Base-by-base conservation (phyloP, 495 filamentous ascomycete species). In the Xylaria acuta region DNA sequence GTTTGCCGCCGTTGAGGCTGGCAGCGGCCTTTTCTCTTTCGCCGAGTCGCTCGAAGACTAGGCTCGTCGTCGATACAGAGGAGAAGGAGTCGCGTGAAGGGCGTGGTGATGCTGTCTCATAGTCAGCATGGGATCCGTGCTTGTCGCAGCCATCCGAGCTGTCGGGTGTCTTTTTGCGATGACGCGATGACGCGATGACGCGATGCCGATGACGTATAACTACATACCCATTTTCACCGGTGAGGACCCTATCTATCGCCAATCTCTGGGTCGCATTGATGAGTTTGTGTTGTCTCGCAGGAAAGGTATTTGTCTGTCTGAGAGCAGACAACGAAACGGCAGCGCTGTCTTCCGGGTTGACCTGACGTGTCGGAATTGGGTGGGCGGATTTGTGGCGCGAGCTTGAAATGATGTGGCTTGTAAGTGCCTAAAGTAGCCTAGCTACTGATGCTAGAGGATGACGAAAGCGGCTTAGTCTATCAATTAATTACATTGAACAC, bases 21-120 rank as follows among this genome's bases (percentile, higher is more conserved):
- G 72, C 75, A 64, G 73, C 73, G 43, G 68, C 77, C 40, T 79
- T 84, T 66, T 80, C 83, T 74, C 83, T 81, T 70, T 88, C 88
- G 75, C 85, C 82, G 70, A 94, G 87, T 68, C 90, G 89, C 69
- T 95, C 93, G 73, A 95, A 90, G 70, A 93, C 89, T 5, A 95
- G 84, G 72, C 91, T 94, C 38, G 91, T 93, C 36, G 92, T 93
- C 40, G 92, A 95, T 18, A 89, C 88, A 40, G 91, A 90, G 22
- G 91, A 91, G 11, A 86, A 77, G 9, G 92, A 91, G 72, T 88
- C 88, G 66, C 83, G 78, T 34, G 89, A 90, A 47, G 74, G 77
- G 74, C 86, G 82, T 56, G 77, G 73, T 58, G 78, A 79, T 71
- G 80, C 79, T 78, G 16, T 49, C 16, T 34, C 30, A 45, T 38